A percentile compares a stretch with the other conserved stretches of the same genome.
phyloP scores from a whole-genome alignment of 2,329 filamentous ascomycete species.

The Drechslerella stenobrocha region DNA sequence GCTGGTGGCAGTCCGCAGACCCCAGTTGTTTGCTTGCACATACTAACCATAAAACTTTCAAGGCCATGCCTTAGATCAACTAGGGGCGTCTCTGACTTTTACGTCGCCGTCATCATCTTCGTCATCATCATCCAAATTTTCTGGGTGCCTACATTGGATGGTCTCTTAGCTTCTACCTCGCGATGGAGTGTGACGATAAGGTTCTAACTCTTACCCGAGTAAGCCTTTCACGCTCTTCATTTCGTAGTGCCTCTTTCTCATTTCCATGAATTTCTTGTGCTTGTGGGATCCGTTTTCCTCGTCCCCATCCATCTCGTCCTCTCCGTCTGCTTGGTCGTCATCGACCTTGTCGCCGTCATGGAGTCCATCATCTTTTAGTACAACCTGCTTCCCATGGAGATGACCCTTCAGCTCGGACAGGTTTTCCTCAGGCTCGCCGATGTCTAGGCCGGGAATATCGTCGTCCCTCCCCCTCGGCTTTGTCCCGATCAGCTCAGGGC shows the following conservation, averaged over 20 bases:
- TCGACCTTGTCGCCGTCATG: slow-evolving; percentile 72
- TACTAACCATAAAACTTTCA: not conserved
- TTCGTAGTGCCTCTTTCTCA: slow-evolving; percentile 96
- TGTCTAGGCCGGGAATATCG: slow-evolving; percentile 86
- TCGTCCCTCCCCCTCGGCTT: slow-evolving; percentile 60
- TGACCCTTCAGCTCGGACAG: slow-evolving; percentile 54
- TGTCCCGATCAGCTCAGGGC: slow-evolving; percentile 30
- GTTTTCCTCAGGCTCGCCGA: slow-evolving; percentile 86
- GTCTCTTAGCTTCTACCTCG: not conserved
- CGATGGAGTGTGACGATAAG: not conserved
- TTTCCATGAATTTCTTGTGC: slow-evolving; percentile 85
- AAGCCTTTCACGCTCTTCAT: slow-evolving; percentile 92
- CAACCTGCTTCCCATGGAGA: slow-evolving; percentile 28
- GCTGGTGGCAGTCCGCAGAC: no score
- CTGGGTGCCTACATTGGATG: slow-evolving; percentile 18
- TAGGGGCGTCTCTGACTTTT: slow-evolving; percentile 36
- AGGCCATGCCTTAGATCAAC: not conserved
- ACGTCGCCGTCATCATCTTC: slow-evolving; percentile 42
- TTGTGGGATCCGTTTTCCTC: slow-evolving; percentile 76
- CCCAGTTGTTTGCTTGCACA: no score
- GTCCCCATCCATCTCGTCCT: slow-evolving; percentile 64
- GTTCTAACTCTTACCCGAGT: slow-evolving; percentile 65
- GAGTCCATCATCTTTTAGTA: slow-evolving; percentile 49
- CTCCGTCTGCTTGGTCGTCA: slow-evolving; percentile 65
- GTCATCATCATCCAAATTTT: slow-evolving; percentile 29